Percentiles rank a stretch among this genome's conserved stretches.
Conservation (phyloP, 768 basidiomycete genomes). For the Hypholoma fasciculare region DNA sequence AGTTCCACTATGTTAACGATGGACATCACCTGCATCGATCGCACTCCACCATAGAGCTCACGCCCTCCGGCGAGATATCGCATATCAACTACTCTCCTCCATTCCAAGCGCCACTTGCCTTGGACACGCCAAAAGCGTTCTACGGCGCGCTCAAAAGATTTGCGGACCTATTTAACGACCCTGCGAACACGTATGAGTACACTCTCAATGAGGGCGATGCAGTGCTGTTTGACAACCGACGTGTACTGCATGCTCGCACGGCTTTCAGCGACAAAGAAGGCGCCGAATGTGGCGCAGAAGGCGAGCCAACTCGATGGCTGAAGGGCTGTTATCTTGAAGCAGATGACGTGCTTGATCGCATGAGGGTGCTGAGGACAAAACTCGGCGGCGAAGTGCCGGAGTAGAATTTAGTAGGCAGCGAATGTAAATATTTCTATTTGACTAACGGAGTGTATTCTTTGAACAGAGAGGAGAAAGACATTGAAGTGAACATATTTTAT, state of each 20-base stretch:
- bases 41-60: conserved; percentile 78
- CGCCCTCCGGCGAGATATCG: conserved; percentile 35
- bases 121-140: conserved; percentile 53
- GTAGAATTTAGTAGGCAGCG: too few species aligned
- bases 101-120: conserved; percentile 82
- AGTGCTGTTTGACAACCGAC: conserved; percentile 89
- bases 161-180: conserved; percentile 53
- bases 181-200: conserved; percentile 55
- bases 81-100: conserved; percentile 93
- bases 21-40: conserved; percentile 75
- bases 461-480: not conserved
- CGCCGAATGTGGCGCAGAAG: conserved; percentile 33
- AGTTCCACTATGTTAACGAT: conserved; percentile 91
- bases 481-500: not conserved
- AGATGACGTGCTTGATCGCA: conserved; percentile 61
- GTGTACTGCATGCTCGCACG: conserved; percentile 85
- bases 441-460: not conserved
- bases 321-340: conserved; percentile 86
- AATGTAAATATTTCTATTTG: too few species aligned
- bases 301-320: conserved; percentile 75
- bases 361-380: conserved; percentile 48
- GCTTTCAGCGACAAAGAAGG: conserved; percentile 57
- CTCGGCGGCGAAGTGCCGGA: not conserved
- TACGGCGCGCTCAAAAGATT: conserved; percentile 67
- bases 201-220: conserved; percentile 81